Percentiles rank a stretch among this genome's conserved stretches.
Conservation (phyloP, 306 rosid genomes). For the Styphnolobium japonicum region DNA sequence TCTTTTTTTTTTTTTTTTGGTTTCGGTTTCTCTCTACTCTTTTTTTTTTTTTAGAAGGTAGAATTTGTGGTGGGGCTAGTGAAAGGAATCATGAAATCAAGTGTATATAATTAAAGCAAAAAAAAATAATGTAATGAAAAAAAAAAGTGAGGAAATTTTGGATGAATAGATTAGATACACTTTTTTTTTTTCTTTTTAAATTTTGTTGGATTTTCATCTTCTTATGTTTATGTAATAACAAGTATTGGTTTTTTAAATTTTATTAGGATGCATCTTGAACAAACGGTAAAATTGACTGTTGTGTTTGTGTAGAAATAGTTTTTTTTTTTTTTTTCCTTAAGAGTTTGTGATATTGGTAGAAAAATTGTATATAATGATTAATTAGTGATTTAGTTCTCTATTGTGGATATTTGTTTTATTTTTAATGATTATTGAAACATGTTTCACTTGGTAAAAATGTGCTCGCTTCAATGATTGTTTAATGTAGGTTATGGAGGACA, state of each 20-base stretch:
- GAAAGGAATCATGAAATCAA: too few relatives aligned
- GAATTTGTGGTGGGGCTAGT: background rate
- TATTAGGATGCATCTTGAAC: too few relatives aligned
- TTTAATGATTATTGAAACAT: background rate
- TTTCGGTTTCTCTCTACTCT: background rate
- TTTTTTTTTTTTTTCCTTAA: background rate
- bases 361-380: too few relatives aligned
- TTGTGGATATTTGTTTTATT: background rate
- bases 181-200: too few relatives aligned
- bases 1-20: conserved; percentile 2
- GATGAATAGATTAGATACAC: background rate
- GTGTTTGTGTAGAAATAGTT: too few relatives aligned
- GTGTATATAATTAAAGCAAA: conserved; percentile 26
- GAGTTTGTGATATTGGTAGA: too few relatives aligned
- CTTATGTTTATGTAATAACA: too few relatives aligned
- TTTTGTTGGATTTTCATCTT: background rate
- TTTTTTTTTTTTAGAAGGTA: background rate
- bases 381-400: too few relatives aligned
- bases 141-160: background rate
- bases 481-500: background rate
- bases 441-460: background rate
- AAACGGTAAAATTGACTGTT: too few relatives aligned
- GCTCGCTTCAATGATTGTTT: background rate
- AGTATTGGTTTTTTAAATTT: too few relatives aligned
- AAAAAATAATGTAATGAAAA: background rate